A percentile compares a stretch with the other conserved stretches of the same genome.
These are phyloP conservation scores for Jimgerdemannia flammicorona DNA, from an alignment of 192 early-diverging fungal genomes.

Conservation along the genomic window DNA sequence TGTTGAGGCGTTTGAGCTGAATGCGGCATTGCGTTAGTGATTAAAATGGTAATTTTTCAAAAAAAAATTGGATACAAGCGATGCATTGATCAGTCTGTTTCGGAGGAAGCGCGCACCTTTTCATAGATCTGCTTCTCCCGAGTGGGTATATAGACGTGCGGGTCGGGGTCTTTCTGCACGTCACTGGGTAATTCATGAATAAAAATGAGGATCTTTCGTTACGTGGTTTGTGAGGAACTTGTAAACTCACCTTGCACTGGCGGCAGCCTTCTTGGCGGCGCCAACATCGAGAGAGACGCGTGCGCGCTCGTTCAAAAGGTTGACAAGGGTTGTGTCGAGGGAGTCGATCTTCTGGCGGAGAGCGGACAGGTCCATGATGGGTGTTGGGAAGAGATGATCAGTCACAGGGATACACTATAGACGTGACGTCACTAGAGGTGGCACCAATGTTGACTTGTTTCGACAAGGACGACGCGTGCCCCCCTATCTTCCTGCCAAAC, in stretches of 20 bases:
- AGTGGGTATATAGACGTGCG: slow-evolving; percentile 72
- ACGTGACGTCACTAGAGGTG: no score
- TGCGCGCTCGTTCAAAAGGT: slow-evolving; percentile 80
- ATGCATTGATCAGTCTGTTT: not conserved
- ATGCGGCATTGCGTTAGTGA: not conserved
- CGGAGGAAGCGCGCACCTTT: slow-evolving; percentile 28
- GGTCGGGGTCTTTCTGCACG: slow-evolving; percentile 18
- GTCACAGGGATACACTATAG: no score
- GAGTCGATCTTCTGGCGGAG: slow-evolving; percentile 68
- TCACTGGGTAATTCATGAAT: not conserved
- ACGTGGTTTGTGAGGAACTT: not conserved
- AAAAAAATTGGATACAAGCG: not conserved
- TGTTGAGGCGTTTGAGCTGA: slow-evolving; percentile 64
- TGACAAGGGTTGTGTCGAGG: slow-evolving; percentile 70
- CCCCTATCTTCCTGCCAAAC: no score
- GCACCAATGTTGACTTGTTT: no score
- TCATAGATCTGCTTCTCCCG: slow-evolving; percentile 78
- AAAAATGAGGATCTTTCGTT: not conserved
- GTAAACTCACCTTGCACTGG: slow-evolving; percentile 11
- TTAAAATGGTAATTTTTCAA: not conserved
- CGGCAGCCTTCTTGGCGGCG: slow-evolving; percentile 54
- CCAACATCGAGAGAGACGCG: slow-evolving; percentile 77
- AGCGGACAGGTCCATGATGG: slow-evolving; percentile 43
- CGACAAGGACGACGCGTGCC: no score
- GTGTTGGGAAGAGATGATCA: not conserved